phyloP scores from a whole-genome alignment of 2,329 filamentous ascomycete genomes.

The Xylariales sp. region DNA sequence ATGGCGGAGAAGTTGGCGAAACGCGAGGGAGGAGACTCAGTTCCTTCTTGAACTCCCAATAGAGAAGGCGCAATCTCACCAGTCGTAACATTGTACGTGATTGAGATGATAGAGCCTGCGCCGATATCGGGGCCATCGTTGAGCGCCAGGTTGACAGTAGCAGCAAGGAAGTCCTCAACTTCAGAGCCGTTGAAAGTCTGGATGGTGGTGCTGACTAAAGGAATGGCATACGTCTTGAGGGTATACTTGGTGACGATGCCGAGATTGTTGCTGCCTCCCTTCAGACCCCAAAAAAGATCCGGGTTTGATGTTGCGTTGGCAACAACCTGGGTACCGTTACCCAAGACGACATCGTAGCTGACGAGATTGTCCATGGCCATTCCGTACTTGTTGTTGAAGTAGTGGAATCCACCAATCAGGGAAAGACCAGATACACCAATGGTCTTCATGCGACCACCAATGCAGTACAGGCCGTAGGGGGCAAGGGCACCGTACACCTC shows the following conservation, averaged over 20 bases:
- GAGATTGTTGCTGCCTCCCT: constrained; percentile 3
- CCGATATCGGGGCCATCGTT: constrained; percentile 19
- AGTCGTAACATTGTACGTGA: constrained; percentile 24
- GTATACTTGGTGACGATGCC: constrained; percentile 4
- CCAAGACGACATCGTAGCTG: constrained; percentile 1
- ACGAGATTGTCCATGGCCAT: constrained; percentile 1
- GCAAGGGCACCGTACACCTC: constrained; percentile 7
- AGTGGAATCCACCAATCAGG: constrained; percentile 9
- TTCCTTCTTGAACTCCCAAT: constrained; percentile 29
- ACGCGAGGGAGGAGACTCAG: constrained; percentile 23
- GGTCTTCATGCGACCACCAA: constrained; percentile 7
- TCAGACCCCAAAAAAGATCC: constrained; percentile 3
- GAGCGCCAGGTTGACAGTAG: constrained; percentile 18
- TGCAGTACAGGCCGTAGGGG: constrained; percentile 1
- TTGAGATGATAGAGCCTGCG: constrained; percentile 26
- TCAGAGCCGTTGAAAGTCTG: constrained; percentile 23
- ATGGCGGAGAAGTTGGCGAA: constrained; percentile 28
- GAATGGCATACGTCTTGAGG: constrained; percentile 7
- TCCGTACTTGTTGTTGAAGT: constrained; percentile 5
- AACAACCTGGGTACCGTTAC: neutral
- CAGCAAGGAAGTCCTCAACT: constrained; percentile 20
- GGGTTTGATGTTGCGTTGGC: neutral
- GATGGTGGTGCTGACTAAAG: constrained; percentile 25
- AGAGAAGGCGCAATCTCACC: constrained; percentile 16
- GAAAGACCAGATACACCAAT: constrained; percentile 9